A percentile compares a stretch with the other conserved stretches of the same genome.
Evolutionary conservation across 2,329 filamentous ascomycete genomes (phyloP).

Genomic region (Amauroascus verrucosus): DNA sequence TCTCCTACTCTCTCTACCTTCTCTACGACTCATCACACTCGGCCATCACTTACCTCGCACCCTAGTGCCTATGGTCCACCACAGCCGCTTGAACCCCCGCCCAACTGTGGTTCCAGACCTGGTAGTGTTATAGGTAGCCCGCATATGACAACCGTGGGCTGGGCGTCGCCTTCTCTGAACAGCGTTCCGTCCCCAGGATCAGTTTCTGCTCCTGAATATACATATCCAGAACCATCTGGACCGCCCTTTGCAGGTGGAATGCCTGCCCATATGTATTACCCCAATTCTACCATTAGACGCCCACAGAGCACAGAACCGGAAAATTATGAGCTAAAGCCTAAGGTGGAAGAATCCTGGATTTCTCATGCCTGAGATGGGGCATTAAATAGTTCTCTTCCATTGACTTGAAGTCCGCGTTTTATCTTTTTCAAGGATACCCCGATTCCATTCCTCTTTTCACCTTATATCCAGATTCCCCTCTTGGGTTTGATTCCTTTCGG

Average conservation of each 20-base stretch:
- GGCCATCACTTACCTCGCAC: slow-evolving; percentile 67
- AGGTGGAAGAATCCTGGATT: slow-evolving; percentile 18
- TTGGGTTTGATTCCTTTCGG: background rate
- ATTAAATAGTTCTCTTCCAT: background rate
- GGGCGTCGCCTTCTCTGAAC: slow-evolving; percentile 74
- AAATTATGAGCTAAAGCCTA: slow-evolving; percentile 53
- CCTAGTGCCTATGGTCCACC: slow-evolving; percentile 73
- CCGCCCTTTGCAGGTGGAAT: slow-evolving; percentile 39
- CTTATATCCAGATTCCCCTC: background rate
- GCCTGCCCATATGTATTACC: slow-evolving; percentile 61
- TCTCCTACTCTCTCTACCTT: slow-evolving; percentile 56
- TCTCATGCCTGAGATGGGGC: background rate
- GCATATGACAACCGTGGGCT: slow-evolving; percentile 70
- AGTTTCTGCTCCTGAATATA: slow-evolving; percentile 57
- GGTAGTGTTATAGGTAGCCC: slow-evolving; percentile 73
- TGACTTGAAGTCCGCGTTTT: background rate
- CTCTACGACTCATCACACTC: slow-evolving; percentile 40
- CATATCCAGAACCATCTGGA: slow-evolving; percentile 63
- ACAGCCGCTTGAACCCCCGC: slow-evolving; percentile 69
- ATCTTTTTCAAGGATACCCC: background rate
- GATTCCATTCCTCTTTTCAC: background rate
- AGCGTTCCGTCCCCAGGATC: slow-evolving; percentile 61
- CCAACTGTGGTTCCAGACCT: slow-evolving; percentile 63
- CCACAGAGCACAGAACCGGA: slow-evolving; percentile 66
- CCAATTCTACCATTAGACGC: slow-evolving; percentile 56